A percentile compares a stretch with the other conserved stretches of the same genome.
phyloP scores from a whole-genome alignment of 2,329 filamentous ascomycete genomes.

The Mycosphaerelloides madeirae region DNA sequence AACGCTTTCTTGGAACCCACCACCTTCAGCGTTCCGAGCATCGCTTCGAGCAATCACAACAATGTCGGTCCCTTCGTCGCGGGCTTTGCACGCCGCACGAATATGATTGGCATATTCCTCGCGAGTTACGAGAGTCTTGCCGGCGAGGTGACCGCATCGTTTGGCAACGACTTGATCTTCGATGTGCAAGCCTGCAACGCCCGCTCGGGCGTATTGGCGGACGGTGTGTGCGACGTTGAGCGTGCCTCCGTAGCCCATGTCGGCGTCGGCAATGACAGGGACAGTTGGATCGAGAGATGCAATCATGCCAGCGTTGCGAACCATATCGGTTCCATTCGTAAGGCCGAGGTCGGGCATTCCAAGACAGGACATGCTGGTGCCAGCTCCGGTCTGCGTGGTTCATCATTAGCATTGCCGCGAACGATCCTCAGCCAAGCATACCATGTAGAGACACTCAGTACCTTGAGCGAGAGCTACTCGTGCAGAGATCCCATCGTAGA shows the following conservation, averaged over 20 bases:
- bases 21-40: conserved; percentile 2
- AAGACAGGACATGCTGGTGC: conserved; percentile 2
- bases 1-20: neutral
- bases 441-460: conserved; percentile 1
- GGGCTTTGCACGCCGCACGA: conserved; percentile 1
- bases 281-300: neutral
- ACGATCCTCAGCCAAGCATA: neutral
- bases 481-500: conserved; percentile 1
- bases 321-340: conserved; percentile 2
- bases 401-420: neutral
- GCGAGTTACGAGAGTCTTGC: neutral
- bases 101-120: conserved; percentile 4
- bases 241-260: conserved; percentile 3
- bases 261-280: conserved; percentile 1
- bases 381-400: neutral
- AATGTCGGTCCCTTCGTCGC: conserved; percentile 1
- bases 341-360: conserved; percentile 2
- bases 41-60: neutral
- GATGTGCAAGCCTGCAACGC: conserved; percentile 4
- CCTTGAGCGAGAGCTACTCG: conserved; percentile 1
- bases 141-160: conserved; percentile 3
- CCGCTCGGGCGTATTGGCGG: conserved; percentile 3
- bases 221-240: conserved; percentile 2
- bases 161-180: conserved; percentile 4
- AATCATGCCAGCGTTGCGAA: conserved; percentile 4